Evolutionary conservation across 164 flowering plant genomes (phyloP).

Genomic region (Saururus chinensis): DNA sequence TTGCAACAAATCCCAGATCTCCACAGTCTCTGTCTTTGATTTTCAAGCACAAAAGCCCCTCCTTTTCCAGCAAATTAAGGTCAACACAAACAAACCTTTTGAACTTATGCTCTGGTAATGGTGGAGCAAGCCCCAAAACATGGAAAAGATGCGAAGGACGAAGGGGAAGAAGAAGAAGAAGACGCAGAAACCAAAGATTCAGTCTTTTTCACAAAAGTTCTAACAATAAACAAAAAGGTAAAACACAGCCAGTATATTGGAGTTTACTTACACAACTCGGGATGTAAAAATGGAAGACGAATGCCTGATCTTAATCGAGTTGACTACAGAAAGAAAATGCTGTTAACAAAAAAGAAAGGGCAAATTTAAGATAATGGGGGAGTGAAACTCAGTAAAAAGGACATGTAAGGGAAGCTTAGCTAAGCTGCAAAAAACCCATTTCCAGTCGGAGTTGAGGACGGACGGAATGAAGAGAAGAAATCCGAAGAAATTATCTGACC

Average conservation of each 20-base stretch:
- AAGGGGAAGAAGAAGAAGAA: too few relatives aligned
- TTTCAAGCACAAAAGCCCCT: neutral
- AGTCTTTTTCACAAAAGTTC: neutral
- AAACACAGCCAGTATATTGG: neutral
- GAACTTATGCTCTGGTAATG: neutral
- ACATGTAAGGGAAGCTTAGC: too few relatives aligned
- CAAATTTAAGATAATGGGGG: too few relatives aligned
- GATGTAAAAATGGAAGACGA: too few relatives aligned
- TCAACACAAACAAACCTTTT: neutral
- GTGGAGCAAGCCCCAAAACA: neutral
- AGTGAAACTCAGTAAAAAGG: too few relatives aligned
- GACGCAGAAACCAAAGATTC: neutral
- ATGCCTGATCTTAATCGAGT: neutral
- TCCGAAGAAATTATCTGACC: too few relatives aligned
- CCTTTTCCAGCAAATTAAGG: conserved; percentile 2
- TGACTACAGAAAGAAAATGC: neutral
- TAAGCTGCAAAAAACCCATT: too few relatives aligned
- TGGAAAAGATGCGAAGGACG: too few relatives aligned
- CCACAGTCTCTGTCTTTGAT: conserved; percentile 43
- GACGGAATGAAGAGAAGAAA: too few relatives aligned
- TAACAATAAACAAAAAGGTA: neutral
- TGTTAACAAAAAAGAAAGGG: too few relatives aligned
- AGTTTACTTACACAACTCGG: neutral
- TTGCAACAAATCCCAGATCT: conserved; percentile 76
- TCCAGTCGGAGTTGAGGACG: too few relatives aligned